Evolutionary conservation across 805 yeast genomes (phyloP).

Genomic region (Nakazawaea siamensis): DNA sequence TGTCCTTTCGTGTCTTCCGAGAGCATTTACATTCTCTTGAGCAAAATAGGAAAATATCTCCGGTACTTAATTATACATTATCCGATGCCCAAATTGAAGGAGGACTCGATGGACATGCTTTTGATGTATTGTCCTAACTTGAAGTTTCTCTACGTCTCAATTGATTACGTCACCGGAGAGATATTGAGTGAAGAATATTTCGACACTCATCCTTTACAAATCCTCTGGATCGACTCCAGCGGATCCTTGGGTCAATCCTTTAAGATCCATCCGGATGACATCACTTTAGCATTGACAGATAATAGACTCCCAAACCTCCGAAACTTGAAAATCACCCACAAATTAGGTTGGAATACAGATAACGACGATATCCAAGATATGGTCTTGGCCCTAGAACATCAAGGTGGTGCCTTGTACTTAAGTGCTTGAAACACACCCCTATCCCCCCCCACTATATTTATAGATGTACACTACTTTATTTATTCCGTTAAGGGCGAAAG

Average conservation of each 20-base stretch:
- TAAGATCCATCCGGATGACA: slow-evolving; percentile 81
- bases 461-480: not conserved
- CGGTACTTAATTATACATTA: slow-evolving; percentile 61
- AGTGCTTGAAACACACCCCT: slow-evolving; percentile 21
- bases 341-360: slow-evolving; percentile 78
- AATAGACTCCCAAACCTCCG: slow-evolving; percentile 63
- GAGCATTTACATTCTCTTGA: slow-evolving; percentile 54
- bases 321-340: slow-evolving; percentile 59
- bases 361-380: slow-evolving; percentile 56
- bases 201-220: slow-evolving; percentile 37
- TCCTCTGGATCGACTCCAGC: slow-evolving; percentile 69
- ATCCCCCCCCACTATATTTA: not conserved
- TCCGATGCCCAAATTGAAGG: slow-evolving; percentile 79
- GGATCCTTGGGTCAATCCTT: slow-evolving; percentile 81
- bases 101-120: slow-evolving; percentile 63
- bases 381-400: slow-evolving; percentile 61
- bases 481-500: no score
- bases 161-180: slow-evolving; percentile 60
- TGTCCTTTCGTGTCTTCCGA: slow-evolving; percentile 72
- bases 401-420: slow-evolving; percentile 68
- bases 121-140: slow-evolving; percentile 75
- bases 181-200: slow-evolving; percentile 37
- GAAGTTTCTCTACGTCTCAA: slow-evolving; percentile 53
- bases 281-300: slow-evolving; percentile 78
- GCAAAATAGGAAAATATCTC: slow-evolving; percentile 58